These are phyloP conservation scores for Cunninghamia lanceolata DNA, from an alignment of 75 land plant genomes.

Conservation along the genomic window DNA sequence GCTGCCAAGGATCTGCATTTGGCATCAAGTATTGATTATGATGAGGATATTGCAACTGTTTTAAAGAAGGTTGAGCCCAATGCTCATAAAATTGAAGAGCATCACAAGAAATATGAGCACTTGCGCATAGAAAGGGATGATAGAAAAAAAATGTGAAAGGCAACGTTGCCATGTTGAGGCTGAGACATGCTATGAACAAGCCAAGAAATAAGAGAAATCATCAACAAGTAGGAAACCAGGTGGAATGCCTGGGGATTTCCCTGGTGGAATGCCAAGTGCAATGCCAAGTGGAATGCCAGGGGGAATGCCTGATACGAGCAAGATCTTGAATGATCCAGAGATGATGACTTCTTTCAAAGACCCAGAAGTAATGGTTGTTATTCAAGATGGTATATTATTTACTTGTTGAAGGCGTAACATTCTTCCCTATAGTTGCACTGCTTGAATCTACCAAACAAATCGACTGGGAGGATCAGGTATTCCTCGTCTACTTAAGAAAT, in stretches of 20 bases:
- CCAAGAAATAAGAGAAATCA: constrained; percentile 63
- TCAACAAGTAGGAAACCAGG: constrained; percentile 31
- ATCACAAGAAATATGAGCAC: too few relatives aligned
- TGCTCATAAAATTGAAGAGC: too few relatives aligned
- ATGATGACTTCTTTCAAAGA: constrained; percentile 90
- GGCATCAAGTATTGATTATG: too few relatives aligned
- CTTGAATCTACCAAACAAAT: too few relatives aligned
- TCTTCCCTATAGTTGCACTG: too few relatives aligned
- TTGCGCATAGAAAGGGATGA: constrained; percentile 74
- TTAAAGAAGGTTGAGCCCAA: too few relatives aligned
- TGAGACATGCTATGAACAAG: constrained; percentile 65
- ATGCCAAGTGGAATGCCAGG: constrained; percentile 30
- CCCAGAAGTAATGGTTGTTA: constrained; percentile 95
- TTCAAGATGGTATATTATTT: constrained; percentile 79
- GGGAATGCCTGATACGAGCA: constrained; percentile 77
- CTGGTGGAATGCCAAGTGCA: constrained; percentile 33
- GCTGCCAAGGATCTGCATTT: too few relatives aligned
- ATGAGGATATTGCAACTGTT: too few relatives aligned
- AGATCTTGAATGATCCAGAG: constrained; percentile 93
- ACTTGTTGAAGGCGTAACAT: too few relatives aligned
- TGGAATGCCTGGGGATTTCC: constrained; percentile 14
- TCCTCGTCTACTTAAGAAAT: too few relatives aligned
- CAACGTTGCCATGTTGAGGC: constrained; percentile 76
- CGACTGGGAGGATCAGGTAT: too few relatives aligned
- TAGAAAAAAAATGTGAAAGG: constrained; percentile 61